Evolutionary conservation across 2,329 filamentous ascomycete species (phyloP).

Genomic region (Apiospora phragmitis): DNA sequence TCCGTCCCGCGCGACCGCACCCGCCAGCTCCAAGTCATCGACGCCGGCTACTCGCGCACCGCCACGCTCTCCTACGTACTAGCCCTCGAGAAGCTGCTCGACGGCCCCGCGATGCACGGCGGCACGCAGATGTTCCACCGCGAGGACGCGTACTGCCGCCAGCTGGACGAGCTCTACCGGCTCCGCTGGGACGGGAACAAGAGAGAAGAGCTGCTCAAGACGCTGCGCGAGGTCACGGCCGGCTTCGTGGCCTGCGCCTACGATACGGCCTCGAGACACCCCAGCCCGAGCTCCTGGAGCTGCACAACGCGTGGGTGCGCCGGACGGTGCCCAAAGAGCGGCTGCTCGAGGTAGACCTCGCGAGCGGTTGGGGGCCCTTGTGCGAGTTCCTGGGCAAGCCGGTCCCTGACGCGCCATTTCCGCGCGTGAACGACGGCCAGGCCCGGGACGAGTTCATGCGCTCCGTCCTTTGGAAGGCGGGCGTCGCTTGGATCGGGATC

Average conservation of each 20-base stretch:
- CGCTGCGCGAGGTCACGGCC: conserved; percentile 21
- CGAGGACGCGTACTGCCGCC: conserved; percentile 30
- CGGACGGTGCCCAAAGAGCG: conserved; percentile 11
- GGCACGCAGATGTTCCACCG: conserved; percentile 39
- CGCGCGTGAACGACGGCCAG: conserved; percentile 28
- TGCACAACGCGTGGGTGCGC: conserved; percentile 13
- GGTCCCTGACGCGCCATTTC: conserved; percentile 30
- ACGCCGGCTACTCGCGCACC: conserved; percentile 44
- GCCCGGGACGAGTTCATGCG: conserved; percentile 12
- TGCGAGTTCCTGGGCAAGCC: conserved; percentile 27
- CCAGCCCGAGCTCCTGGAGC: neutral
- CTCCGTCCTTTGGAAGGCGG: neutral
- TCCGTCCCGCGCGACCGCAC: neutral
- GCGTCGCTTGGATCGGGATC: neutral
- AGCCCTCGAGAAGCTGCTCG: conserved; percentile 46
- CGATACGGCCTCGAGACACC: neutral
- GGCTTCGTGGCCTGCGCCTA: conserved; percentile 19
- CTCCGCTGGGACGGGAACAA: conserved; percentile 9
- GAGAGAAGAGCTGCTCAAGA: conserved; percentile 22
- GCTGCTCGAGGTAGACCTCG: conserved; percentile 25
- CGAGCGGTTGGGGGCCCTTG: conserved; percentile 33
- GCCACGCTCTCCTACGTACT: conserved; percentile 49
- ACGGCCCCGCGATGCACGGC: conserved; percentile 49
- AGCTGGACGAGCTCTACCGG: neutral
- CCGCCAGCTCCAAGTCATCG: conserved; percentile 38